Conservation (phyloP, 345 rosid genomes). For the Eucalyptus polybractea region DNA sequence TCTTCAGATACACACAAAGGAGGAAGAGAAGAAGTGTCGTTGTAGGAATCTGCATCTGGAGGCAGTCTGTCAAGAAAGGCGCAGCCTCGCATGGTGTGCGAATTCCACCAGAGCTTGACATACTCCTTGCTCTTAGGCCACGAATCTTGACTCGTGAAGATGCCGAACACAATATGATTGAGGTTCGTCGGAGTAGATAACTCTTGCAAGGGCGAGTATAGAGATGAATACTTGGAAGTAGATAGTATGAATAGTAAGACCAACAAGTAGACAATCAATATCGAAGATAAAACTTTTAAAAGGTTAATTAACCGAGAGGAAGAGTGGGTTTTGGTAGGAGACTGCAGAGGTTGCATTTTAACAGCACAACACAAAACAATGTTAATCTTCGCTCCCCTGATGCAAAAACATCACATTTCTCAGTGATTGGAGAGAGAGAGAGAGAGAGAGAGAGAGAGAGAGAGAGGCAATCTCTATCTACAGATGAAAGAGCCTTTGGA, state of each 20-base stretch:
- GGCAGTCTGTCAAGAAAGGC: slow-evolving; percentile 49
- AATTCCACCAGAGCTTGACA: slow-evolving; percentile 71
- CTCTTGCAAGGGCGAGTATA: slow-evolving; percentile 6
- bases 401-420: not conserved
- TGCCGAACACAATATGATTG: slow-evolving; percentile 58
- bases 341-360: slow-evolving; percentile 22
- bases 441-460: not conserved
- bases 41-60: not conserved
- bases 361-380: not conserved
- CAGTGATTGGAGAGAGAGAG: not conserved
- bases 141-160: slow-evolving; percentile 37
- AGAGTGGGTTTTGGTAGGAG: slow-evolving; percentile 13
- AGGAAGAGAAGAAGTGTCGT: slow-evolving; percentile 24
- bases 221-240: slow-evolving; percentile 7
- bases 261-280: slow-evolving; percentile 30
- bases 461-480: not conserved
- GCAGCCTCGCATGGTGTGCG: slow-evolving; percentile 50
- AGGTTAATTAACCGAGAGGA: slow-evolving; percentile 20
- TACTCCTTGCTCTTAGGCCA: slow-evolving; percentile 53
- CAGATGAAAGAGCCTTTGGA: not conserved
- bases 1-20: slow-evolving; percentile 59
- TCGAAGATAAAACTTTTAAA: slow-evolving; percentile 17
- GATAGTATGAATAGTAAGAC: slow-evolving; percentile 24
- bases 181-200: slow-evolving; percentile 17
- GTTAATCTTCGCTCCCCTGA: not conserved